Base-by-base conservation (phyloP, 768 basidiomycete species). In the Hypholoma sublateritium region DNA sequence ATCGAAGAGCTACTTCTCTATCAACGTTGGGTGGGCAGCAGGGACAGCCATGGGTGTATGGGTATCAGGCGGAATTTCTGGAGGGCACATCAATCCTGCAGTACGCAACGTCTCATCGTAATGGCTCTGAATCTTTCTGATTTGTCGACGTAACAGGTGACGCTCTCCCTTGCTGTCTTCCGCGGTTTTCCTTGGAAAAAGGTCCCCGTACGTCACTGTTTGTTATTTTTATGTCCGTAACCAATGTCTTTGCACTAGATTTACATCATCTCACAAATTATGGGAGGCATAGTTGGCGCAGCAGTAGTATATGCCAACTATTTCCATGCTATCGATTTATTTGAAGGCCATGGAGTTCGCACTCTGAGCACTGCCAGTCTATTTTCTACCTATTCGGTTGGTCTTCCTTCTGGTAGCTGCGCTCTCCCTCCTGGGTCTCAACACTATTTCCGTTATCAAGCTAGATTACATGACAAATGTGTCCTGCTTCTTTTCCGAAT, bases 121-220 rank as follows among this genome's bases (percentile, higher is more conserved):
- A 17, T 22, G 28, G 5, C 28, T 46, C 34, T 22, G 48, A 35
- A 35, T 46, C 24, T 36, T 24, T 17, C 34, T 46, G 32, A 47
- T 42, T 13, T 28, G 21, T 52, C 28, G 42, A n/a, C 35, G 28
- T 55, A 55, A 5, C 44, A 87, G 86, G 78, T 92, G 22, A 93
- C 91, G 16, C 70, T 93, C 49, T 78, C 84, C 13, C 65, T 91
- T 44, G 88, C 88, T 4, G 74, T 82, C 2, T 84, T 85, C 69
- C 83, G 91, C 59, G 79, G 78, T 45, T 92, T 93, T 70, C 89
- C 91, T 0, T 88, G 88, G 87, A 79, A 77, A 61, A 93, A 93
- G 67, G 91, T 91, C 0, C 91, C 91, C 0, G 77, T 65, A 34
- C 39, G 66, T 32, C 28, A 32, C 28, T 32, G 56, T 19, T n/a